These are phyloP conservation scores for Russula vinacea DNA, from an alignment of 768 basidiomycete species.

Conservation along the genomic window DNA sequence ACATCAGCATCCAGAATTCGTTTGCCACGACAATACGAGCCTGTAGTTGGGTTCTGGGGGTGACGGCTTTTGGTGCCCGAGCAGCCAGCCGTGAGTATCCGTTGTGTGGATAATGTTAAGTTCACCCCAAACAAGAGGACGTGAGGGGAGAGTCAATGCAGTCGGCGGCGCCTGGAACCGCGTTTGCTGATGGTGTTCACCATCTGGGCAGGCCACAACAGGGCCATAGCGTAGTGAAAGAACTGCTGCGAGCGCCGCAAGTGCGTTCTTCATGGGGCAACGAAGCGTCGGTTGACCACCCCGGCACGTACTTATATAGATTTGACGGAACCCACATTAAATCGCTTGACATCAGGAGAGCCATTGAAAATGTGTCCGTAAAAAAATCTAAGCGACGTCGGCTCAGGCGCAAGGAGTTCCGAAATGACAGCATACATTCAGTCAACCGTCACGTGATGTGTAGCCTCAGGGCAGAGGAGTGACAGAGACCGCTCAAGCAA, in stretches of 20 bases:
- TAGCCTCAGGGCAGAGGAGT: no score
- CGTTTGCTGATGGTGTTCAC: constrained; percentile 18
- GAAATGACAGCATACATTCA: no score
- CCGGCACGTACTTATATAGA: no score
- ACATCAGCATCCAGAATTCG: neutral
- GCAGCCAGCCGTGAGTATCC: constrained; percentile 76
- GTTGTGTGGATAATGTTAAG: constrained; percentile 86
- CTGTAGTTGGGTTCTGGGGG: constrained; percentile 77
- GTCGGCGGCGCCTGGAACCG: constrained; percentile 29
- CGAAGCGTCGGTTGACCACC: neutral
- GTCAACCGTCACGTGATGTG: no score
- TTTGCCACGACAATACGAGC: constrained; percentile 35
- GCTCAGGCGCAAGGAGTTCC: no score
- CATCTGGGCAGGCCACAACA: neutral
- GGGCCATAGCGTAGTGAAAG: neutral
- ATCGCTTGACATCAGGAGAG: no score
- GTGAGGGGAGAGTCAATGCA: constrained; percentile 53
- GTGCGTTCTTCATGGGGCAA: neutral
- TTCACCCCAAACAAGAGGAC: constrained; percentile 81
- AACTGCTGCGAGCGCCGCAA: neutral
- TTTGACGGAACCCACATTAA: neutral
- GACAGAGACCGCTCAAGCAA: no score
- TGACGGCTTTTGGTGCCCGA: constrained; percentile 75
- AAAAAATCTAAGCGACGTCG: no score
- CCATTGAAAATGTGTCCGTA: no score